A percentile compares a stretch with the other conserved stretches of the same genome.
Conservation (phyloP, 257 asterid genomes). For the Nicotiana sylvestris region DNA sequence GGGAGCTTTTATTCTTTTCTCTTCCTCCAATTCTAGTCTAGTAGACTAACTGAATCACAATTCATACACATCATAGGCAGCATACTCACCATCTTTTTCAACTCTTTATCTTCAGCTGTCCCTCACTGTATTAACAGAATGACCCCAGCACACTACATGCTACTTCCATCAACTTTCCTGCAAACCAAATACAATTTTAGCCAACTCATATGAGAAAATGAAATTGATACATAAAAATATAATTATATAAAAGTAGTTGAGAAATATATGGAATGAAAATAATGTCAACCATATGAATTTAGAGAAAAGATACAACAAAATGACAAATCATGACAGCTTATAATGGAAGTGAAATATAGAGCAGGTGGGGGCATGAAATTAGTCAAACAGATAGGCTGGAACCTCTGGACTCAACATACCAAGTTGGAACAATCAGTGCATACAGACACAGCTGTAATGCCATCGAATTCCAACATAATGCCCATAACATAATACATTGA, state of each 20-base stretch:
- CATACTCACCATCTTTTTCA: slow-evolving; percentile 30
- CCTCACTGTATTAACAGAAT: slow-evolving; percentile 46
- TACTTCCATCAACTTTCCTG: slow-evolving; percentile 89
- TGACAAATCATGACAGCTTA: slow-evolving; percentile 8
- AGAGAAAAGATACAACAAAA: background rate
- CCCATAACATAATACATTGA: background rate
- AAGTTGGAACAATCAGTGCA: background rate
- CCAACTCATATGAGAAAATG: background rate
- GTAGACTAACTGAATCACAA: background rate
- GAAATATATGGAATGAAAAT: background rate
- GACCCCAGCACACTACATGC: slow-evolving; percentile 71
- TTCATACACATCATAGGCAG: background rate
- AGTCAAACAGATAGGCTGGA: slow-evolving; percentile 52
- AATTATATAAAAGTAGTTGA: background rate
- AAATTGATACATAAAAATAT: background rate
- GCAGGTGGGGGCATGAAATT: background rate
- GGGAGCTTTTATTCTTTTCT: background rate
- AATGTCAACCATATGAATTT: background rate
- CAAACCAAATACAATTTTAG: slow-evolving; percentile 6
- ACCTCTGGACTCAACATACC: background rate
- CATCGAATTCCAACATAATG: background rate
- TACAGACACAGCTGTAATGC: background rate
- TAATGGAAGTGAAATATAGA: background rate
- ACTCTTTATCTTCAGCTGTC: slow-evolving; percentile 10
- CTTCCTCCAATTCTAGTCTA: background rate